Evolutionary conservation across 805 yeast genomes (phyloP).

Genomic region (Huiozyma sinensis): DNA sequence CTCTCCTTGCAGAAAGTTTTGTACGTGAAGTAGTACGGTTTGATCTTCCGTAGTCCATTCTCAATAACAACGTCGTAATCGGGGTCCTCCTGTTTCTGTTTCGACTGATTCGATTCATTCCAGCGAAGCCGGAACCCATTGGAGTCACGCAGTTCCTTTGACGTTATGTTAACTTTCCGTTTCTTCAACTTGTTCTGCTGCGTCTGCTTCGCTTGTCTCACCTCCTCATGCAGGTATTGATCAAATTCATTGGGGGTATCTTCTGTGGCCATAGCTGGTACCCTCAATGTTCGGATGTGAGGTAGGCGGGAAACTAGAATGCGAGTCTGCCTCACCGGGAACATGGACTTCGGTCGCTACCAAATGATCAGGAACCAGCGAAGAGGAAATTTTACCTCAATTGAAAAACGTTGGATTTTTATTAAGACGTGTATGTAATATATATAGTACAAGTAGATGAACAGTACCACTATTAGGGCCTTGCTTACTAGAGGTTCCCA

Average conservation of each 20-base stretch:
- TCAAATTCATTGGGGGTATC: conserved; percentile 4
- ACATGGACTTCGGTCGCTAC: too few relatives aligned
- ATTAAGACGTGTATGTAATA: too few relatives aligned
- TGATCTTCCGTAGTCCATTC: conserved; percentile 58
- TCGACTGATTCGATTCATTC: conserved; percentile 24
- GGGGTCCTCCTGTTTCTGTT: conserved; percentile 47
- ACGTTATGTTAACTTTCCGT: conserved; percentile 2
- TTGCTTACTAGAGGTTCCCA: too few relatives aligned
- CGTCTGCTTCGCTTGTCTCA: conserved; percentile 7
- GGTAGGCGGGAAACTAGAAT: too few relatives aligned
- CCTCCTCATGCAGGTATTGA: conserved; percentile 7
- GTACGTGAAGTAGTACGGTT: conserved; percentile 82
- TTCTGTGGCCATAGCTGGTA: too few relatives aligned
- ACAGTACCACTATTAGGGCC: too few relatives aligned
- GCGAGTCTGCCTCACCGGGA: too few relatives aligned
- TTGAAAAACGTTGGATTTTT: too few relatives aligned
- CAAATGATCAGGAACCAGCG: too few relatives aligned
- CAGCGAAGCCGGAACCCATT: conserved; percentile 24
- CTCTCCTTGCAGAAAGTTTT: conserved; percentile 80
- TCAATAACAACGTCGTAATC: conserved; percentile 47
- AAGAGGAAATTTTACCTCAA: too few relatives aligned
- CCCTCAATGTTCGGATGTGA: too few relatives aligned
- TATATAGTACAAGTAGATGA: too few relatives aligned
- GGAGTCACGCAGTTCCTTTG: conserved; percentile 15
- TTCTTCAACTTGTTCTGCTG: conserved; percentile 7